Evolutionary conservation across 2,329 filamentous ascomycete species (phyloP).

Genomic region (Fusarium albosuccineum): DNA sequence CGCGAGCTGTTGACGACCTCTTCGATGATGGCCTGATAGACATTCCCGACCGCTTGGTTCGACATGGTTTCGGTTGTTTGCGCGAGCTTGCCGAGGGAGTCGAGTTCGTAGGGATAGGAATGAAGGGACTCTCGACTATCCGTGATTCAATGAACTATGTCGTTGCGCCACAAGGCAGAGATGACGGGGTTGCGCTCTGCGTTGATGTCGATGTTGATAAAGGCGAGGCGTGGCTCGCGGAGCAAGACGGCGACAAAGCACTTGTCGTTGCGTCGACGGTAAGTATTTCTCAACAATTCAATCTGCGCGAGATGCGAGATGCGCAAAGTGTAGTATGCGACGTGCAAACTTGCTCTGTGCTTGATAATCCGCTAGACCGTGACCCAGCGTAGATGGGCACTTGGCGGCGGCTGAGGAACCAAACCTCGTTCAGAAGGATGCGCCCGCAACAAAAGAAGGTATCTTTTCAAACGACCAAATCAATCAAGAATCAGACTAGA

Average conservation of each 20-base stretch:
- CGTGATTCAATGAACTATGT: constrained; percentile 5
- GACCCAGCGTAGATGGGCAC: constrained; percentile 19
- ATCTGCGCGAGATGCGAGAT: background rate
- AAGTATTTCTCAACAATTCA: background rate
- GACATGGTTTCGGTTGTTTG: constrained; percentile 61
- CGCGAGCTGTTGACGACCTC: constrained; percentile 93
- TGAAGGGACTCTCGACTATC: background rate
- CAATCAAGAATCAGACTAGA: constrained; percentile 12
- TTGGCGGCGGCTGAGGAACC: constrained; percentile 23
- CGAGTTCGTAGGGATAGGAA: constrained; percentile 7
- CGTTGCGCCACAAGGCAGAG: constrained; percentile 22
- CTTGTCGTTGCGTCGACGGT: background rate
- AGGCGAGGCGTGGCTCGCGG: constrained; percentile 1
- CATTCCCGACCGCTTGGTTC: constrained; percentile 74
- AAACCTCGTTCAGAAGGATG: constrained; percentile 16
- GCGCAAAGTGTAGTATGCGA: constrained; percentile 10
- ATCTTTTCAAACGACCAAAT: constrained; percentile 17
- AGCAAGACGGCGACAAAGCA: background rate
- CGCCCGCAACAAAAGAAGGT: constrained; percentile 12
- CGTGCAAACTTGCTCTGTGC: constrained; percentile 16
- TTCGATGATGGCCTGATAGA: constrained; percentile 83
- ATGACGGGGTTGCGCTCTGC: constrained; percentile 1
- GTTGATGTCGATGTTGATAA: background rate
- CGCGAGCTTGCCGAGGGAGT: constrained; percentile 8
- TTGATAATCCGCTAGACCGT: constrained; percentile 29